Evolutionary conservation across 345 rosid species (phyloP).

Genomic region (Cardamine chenopodiifolia): DNA sequence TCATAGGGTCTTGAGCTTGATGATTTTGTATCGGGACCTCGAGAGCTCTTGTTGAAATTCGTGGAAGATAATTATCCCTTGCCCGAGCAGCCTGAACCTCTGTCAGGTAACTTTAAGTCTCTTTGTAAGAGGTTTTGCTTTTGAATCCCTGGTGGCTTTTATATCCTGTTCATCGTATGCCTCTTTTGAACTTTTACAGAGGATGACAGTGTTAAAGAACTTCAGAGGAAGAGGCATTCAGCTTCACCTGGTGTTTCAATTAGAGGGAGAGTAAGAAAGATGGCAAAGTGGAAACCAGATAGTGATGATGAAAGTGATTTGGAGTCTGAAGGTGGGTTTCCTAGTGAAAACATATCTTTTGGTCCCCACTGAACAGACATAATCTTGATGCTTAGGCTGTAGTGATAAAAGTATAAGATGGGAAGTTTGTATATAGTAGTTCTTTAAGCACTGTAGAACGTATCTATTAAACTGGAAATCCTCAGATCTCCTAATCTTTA

Average conservation of each 20-base stretch:
- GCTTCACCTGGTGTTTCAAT: conserved; percentile 86
- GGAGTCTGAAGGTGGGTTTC: conserved; percentile 75
- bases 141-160: conserved; percentile 16
- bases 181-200: conserved; percentile 48
- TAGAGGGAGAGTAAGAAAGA: conserved; percentile 94
- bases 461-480: conserved; percentile 1
- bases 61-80: conserved; percentile 97
- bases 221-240: conserved; percentile 89
- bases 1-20: conserved; percentile 91
- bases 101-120: conserved; percentile 54
- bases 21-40: conserved; percentile 98
- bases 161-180: conserved; percentile 29
- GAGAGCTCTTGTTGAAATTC: conserved; percentile 93
- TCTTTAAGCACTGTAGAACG: conserved; percentile 2
- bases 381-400: conserved; percentile 28
- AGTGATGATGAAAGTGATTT: conserved; percentile 88
- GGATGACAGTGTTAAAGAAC: conserved; percentile 85
- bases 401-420: conserved; percentile 15
- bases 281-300: conserved; percentile 82
- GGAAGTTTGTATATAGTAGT: conserved; percentile 1
- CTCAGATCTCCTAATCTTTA: conserved; percentile 22
- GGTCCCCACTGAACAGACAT: conserved; percentile 4
- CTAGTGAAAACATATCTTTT: conserved; percentile 22
- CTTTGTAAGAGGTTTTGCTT: conserved; percentile 14
- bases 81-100: conserved; percentile 94